Percentiles rank a stretch among this genome's conserved stretches.
Conservation (phyloP, 176 grass and related monocot species). For the Carex cristatella region DNA sequence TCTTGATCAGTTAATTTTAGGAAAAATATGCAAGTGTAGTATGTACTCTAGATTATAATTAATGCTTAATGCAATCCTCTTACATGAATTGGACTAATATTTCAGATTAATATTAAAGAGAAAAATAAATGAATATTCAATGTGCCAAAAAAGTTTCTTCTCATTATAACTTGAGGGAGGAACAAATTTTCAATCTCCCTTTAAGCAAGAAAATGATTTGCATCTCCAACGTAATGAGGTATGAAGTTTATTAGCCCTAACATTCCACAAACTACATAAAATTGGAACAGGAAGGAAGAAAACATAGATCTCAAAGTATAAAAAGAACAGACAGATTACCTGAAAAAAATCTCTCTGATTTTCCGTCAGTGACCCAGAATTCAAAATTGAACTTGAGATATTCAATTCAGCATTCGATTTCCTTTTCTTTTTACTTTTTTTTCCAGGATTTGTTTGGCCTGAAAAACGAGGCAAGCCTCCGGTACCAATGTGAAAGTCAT, state of each 20-base stretch:
- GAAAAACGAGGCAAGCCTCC: background rate
- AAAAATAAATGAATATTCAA: background rate
- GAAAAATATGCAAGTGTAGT: background rate
- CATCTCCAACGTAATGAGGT: background rate
- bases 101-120: background rate
- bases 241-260: background rate
- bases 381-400: background rate
- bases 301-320: background rate
- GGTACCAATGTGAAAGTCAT: background rate
- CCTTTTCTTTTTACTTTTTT: background rate
- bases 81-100: background rate
- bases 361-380: background rate
- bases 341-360: background rate
- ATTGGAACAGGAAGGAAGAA: background rate
- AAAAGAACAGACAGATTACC: background rate
- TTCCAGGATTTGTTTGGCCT: conserved; percentile 11
- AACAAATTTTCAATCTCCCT: background rate
- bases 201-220: background rate
- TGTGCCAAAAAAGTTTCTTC: background rate
- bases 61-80: background rate
- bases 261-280: background rate
- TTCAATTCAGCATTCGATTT: background rate
- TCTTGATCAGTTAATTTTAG: background rate
- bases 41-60: background rate
- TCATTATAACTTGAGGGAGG: background rate